Evolutionary conservation across 441 rosid genomes (phyloP).

Genomic region (Brassica hybrid): DNA sequence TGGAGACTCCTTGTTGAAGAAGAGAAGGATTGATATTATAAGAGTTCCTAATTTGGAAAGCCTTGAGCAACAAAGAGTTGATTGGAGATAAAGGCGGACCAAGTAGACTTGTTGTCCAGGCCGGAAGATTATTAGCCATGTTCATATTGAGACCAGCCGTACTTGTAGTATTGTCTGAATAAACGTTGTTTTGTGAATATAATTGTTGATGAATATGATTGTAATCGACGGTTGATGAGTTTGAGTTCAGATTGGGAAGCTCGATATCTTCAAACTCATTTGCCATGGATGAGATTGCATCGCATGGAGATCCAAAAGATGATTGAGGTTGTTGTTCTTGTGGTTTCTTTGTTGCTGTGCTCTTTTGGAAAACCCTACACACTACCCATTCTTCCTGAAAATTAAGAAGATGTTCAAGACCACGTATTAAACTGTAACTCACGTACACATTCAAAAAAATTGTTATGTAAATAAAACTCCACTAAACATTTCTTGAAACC

Average conservation of each 20-base stretch:
- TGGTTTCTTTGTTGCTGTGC: conserved; percentile 48
- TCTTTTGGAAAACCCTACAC: conserved; percentile 69
- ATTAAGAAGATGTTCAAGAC: background rate
- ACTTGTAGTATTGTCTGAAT: conserved; percentile 35
- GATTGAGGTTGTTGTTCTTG: conserved; percentile 61
- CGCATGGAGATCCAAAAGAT: conserved; percentile 71
- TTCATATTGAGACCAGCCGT: conserved; percentile 45
- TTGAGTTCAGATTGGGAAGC: conserved; percentile 58
- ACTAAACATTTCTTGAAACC: background rate
- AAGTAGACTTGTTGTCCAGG: conserved; percentile 42
- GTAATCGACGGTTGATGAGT: conserved; percentile 45
- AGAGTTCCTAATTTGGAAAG: conserved; percentile 65
- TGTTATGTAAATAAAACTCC: background rate
- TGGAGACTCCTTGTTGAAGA: conserved; percentile 42
- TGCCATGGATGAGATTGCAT: conserved; percentile 62
- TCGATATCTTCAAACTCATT: conserved; percentile 77
- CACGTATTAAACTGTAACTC: background rate
- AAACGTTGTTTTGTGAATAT: conserved; percentile 26
- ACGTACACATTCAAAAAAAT: background rate
- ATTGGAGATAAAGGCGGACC: conserved; percentile 55
- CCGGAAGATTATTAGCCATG: conserved; percentile 49
- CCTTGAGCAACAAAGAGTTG: conserved; percentile 84
- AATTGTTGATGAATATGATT: conserved; percentile 34
- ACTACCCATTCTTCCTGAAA: conserved; percentile 76
- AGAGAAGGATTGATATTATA: conserved; percentile 45